Evolutionary conservation across 2,329 filamentous ascomycete genomes (phyloP).

Genomic region (Trichoderma citrinoviride): DNA sequence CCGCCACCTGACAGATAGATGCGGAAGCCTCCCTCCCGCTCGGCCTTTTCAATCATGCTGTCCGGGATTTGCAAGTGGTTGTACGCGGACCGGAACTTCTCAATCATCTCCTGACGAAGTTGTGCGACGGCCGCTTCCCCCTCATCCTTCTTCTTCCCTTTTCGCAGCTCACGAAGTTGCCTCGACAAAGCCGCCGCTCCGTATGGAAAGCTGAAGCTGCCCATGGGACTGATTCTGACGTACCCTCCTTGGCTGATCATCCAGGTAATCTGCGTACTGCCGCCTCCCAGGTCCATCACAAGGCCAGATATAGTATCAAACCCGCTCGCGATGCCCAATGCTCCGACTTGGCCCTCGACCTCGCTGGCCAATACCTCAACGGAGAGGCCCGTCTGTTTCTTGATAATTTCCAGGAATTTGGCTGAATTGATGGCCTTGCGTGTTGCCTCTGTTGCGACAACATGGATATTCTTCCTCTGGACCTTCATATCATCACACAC

Average conservation of each 20-base stretch:
- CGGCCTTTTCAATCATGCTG: conserved; percentile 45
- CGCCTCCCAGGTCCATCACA: conserved; percentile 71
- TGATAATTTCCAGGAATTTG: conserved; percentile 42
- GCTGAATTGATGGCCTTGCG: conserved; percentile 33
- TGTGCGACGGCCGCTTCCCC: conserved; percentile 45
- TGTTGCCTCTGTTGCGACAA: conserved; percentile 36
- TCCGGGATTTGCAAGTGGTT: conserved; percentile 51
- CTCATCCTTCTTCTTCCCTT: conserved; percentile 38
- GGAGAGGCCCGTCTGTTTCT: conserved; percentile 55
- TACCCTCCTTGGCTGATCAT: conserved; percentile 51
- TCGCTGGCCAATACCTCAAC: conserved; percentile 63
- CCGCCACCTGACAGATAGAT: conserved; percentile 69
- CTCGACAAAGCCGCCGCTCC: conserved; percentile 65
- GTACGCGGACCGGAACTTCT: conserved; percentile 52
- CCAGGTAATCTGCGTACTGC: conserved; percentile 69
- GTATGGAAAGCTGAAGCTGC: conserved; percentile 66
- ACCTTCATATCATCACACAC: conserved; percentile 32
- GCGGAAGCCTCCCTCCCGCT: conserved; percentile 48
- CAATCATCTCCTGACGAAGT: conserved; percentile 50
- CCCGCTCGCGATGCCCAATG: conserved; percentile 64
- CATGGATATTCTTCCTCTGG: conserved; percentile 29
- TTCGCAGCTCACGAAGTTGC: conserved; percentile 46
- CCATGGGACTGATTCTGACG: conserved; percentile 50
- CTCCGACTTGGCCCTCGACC: conserved; percentile 64
- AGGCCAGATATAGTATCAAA: conserved; percentile 60